A percentile compares a stretch with the other conserved stretches of the same genome.
Evolutionary conservation across 1,139 yeast species (phyloP).

Genomic region (Arxiozyma heterogenica): DNA sequence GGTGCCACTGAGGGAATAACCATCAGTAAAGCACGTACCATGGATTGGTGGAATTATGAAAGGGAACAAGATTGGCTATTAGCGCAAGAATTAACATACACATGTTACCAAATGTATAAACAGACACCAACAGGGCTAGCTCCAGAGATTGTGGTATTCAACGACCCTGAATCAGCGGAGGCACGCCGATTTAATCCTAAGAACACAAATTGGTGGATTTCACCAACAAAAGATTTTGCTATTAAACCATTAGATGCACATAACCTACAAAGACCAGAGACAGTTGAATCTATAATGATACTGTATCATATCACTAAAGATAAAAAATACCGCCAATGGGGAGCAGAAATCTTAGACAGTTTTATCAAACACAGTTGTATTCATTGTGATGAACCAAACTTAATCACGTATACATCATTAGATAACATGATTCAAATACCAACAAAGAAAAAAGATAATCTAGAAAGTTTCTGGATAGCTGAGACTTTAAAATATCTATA

Average conservation of each 20-base stretch:
- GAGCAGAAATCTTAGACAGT: constrained; percentile 72
- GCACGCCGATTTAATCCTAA: background rate
- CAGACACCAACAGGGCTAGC: constrained; percentile 66
- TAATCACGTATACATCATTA: constrained; percentile 51
- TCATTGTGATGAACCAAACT: constrained; percentile 30
- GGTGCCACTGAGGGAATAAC: constrained; percentile 79
- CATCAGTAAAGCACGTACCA: constrained; percentile 41
- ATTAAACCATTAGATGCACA: constrained; percentile 70
- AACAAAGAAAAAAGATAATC: constrained; percentile 54
- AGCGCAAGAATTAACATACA: constrained; percentile 66
- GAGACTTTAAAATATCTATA: constrained; percentile 87
- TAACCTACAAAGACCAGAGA: constrained; percentile 87
- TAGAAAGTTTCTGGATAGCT: constrained; percentile 92
- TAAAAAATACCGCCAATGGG: constrained; percentile 78
- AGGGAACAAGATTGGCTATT: constrained; percentile 53
- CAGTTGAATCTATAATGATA: constrained; percentile 80
- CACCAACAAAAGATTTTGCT: constrained; percentile 43
- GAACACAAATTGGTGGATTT: constrained; percentile 19
- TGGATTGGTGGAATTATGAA: constrained; percentile 37
- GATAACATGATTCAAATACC: constrained; percentile 49
- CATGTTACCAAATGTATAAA: constrained; percentile 81
- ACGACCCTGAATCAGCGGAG: constrained; percentile 11
- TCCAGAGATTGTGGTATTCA: constrained; percentile 81
- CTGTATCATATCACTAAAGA: constrained; percentile 77
- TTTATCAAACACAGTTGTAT: constrained; percentile 52